phyloP scores from a whole-genome alignment of 495 filamentous ascomycete species.

The Clavariopsis aquatica region DNA sequence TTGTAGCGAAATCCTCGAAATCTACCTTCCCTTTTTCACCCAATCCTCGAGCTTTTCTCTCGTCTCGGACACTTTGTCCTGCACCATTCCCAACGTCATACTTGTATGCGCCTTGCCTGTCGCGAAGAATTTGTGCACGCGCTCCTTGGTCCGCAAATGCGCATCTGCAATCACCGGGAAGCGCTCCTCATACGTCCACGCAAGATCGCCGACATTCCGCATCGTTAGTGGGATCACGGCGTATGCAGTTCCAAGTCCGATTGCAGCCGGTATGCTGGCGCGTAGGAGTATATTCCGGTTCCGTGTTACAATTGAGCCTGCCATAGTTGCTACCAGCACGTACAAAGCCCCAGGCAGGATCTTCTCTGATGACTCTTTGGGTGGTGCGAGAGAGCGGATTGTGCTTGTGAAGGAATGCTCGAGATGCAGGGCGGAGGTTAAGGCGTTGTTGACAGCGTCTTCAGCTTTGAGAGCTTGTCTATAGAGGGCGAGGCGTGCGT shows the following conservation, averaged over 20 bases:
- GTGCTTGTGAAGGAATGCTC: conserved; percentile 85
- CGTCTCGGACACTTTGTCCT: conserved; percentile 71
- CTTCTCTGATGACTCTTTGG: conserved; percentile 76
- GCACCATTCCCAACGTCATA: conserved; percentile 68
- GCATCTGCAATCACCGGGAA: conserved; percentile 76
- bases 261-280: conserved; percentile 56
- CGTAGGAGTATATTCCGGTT: conserved; percentile 82
- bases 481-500: conserved; percentile 79
- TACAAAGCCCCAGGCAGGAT: conserved; percentile 85
- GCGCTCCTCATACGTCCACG: conserved; percentile 87
- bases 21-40: conserved; percentile 82
- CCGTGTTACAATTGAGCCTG: conserved; percentile 81
- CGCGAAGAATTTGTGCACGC: conserved; percentile 66
- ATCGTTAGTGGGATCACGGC: conserved; percentile 51
- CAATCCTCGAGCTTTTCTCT: conserved; percentile 78
- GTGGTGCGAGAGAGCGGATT: conserved; percentile 79
- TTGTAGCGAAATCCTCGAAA: not conserved
- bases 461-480: conserved; percentile 68
- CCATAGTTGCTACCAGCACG: conserved; percentile 88
- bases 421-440: conserved; percentile 72
- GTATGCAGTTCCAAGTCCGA: conserved; percentile 45
- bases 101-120: conserved; percentile 71
- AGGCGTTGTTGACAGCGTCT: conserved; percentile 71
- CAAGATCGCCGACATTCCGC: conserved; percentile 77
- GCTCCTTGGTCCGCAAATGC: conserved; percentile 66